phyloP scores from a whole-genome alignment of 2,329 filamentous ascomycete species.

The Penicillium frequentans region DNA sequence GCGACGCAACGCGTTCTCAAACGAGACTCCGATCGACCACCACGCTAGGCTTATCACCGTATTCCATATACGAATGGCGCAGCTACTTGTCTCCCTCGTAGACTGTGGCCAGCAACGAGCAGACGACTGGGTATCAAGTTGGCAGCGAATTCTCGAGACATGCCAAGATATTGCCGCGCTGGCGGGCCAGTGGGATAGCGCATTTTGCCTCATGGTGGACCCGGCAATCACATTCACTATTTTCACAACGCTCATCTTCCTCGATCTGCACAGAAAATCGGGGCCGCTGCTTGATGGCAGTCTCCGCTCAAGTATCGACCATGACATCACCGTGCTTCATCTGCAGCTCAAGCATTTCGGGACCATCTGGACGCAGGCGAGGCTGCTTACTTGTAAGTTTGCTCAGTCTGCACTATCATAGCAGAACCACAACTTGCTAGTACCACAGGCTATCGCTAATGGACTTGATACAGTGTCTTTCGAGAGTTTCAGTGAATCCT shows the following conservation, averaged over 20 bases:
- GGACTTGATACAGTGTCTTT: slow-evolving; percentile 6
- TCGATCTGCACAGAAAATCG: slow-evolving; percentile 27
- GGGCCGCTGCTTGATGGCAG: no score
- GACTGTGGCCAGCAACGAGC: slow-evolving; percentile 24
- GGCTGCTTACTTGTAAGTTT: slow-evolving; percentile 4
- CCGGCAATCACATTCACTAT: slow-evolving; percentile 36
- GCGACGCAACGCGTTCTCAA: slow-evolving; percentile 27
- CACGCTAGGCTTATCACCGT: slow-evolving; percentile 9
- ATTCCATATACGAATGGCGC: slow-evolving; percentile 3
- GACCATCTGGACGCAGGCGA: slow-evolving; percentile 20
- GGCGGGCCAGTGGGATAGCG: slow-evolving; percentile 34
- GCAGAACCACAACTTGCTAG: no score
- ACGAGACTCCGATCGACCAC: slow-evolving; percentile 30
- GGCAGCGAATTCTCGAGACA: slow-evolving; percentile 30
- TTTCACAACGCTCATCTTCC: slow-evolving; percentile 28
- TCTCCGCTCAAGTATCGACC: slow-evolving; percentile 9
- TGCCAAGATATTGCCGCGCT: slow-evolving; percentile 32
- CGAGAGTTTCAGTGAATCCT: slow-evolving; percentile 9
- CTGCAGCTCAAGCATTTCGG: slow-evolving; percentile 27
- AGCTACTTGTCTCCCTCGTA: slow-evolving; percentile 3
- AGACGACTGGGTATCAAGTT: slow-evolving; percentile 26
- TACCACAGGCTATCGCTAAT: no score
- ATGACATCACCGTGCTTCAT: slow-evolving; percentile 16
- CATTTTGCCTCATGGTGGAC: slow-evolving; percentile 31
- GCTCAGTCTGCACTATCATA: no score